These are phyloP conservation scores for Cotoneaster glaucophyllus DNA, from an alignment of 306 rosid genomes.

Conservation along the genomic window DNA sequence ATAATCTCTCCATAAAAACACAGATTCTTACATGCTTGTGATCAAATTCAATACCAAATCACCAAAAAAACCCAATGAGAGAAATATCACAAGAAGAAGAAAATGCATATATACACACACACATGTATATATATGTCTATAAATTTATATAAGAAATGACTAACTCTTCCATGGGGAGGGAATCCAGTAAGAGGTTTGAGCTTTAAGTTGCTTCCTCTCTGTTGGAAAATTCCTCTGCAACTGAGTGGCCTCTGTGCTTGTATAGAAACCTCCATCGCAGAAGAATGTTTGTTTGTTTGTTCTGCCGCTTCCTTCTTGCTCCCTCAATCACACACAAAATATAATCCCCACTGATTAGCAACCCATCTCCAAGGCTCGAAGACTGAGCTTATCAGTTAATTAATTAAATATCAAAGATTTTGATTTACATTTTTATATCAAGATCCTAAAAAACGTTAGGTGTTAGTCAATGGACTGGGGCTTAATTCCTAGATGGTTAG, in stretches of 20 bases:
- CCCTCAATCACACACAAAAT: slow-evolving; percentile 1
- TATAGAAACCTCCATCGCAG: slow-evolving; percentile 45
- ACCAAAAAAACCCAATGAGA: not conserved
- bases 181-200: slow-evolving; percentile 34
- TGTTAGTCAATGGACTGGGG: no score
- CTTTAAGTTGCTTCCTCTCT: slow-evolving; percentile 29
- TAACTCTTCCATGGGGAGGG: slow-evolving; percentile 27
- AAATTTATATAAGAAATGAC: not conserved
- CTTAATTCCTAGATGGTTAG: accelerated
- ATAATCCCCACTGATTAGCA: slow-evolving; percentile 5
- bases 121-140: no score
- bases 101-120: not conserved
- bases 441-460: no score
- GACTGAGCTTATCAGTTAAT: slow-evolving; percentile 6
- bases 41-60: slow-evolving; percentile 9
- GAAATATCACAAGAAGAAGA: not conserved
- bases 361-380: slow-evolving; percentile 7
- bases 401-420: not conserved
- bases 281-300: not conserved
- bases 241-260: slow-evolving; percentile 32
- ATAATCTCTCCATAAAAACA: not conserved
- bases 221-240: slow-evolving; percentile 32
- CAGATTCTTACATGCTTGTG: not conserved
- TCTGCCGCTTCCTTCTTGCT: slow-evolving; percentile 6
- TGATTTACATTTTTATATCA: not conserved